phyloP scores from a whole-genome alignment of 225 moss, liverwort and hornwort species.

The Ulota crispa region DNA sequence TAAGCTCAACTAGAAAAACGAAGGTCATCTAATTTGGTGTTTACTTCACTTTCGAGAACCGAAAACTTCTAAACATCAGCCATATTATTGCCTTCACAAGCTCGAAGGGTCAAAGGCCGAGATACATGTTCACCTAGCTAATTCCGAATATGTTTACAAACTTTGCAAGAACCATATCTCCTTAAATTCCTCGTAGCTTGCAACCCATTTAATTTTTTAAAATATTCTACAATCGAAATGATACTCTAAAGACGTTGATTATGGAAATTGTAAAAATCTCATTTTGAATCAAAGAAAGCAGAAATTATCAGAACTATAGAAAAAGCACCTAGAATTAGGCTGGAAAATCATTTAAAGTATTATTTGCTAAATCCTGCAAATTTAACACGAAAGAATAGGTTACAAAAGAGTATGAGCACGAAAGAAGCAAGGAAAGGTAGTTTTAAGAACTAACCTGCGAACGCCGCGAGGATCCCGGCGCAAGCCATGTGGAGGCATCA shows the following conservation, averaged over 20 bases:
- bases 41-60: not conserved
- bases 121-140: not conserved
- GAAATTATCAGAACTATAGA: not conserved
- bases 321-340: not conserved
- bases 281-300: not conserved
- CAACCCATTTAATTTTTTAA: not conserved
- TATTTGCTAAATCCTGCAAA: not conserved
- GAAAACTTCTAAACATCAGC: not conserved
- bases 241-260: not conserved
- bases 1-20: not conserved
- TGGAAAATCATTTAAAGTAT: not conserved
- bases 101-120: not conserved
- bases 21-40: not conserved
- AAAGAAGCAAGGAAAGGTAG: not conserved
- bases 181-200: not conserved
- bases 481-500: conserved; percentile 80
- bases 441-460: conserved; percentile 60
- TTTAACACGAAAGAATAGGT: not conserved
- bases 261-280: not conserved
- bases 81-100: not conserved
- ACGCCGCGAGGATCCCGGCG: conserved; percentile 94
- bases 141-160: not conserved
- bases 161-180: not conserved
- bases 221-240: not conserved
- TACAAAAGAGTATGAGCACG: not conserved